These are phyloP conservation scores for Tetrahymena thermophila DNA, from an alignment of 73 alveolate species.

Conservation along the genomic window DNA sequence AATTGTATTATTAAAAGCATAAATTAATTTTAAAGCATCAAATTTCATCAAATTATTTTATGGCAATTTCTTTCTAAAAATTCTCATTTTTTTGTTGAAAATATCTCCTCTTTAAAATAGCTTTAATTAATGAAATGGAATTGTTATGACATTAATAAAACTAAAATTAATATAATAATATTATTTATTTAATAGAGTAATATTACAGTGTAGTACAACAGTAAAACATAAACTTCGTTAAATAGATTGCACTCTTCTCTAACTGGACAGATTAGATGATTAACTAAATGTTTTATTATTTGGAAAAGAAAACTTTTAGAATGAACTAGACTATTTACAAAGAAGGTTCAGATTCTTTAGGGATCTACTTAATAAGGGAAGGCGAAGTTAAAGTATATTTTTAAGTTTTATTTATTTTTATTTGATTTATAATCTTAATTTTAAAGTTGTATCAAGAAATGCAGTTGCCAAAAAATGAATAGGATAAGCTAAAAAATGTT, in stretches of 20 bases:
- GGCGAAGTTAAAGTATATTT: neutral
- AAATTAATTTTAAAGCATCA: too few species aligned
- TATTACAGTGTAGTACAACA: neutral
- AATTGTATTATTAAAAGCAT: too few species aligned
- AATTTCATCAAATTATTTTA: too few species aligned
- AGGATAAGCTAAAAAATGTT: neutral
- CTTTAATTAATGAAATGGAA: too few species aligned
- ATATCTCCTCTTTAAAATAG: too few species aligned
- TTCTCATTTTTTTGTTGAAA: too few species aligned
- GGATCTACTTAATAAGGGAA: neutral
- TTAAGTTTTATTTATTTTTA: neutral
- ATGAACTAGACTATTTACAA: neutral
- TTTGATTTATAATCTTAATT: neutral
- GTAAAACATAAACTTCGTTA: neutral
- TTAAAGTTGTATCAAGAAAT: neutral
- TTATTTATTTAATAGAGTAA: neutral
- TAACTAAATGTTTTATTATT: neutral
- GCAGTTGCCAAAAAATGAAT: neutral
- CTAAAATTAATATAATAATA: neutral
- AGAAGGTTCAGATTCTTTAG: neutral
- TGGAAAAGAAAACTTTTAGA: neutral
- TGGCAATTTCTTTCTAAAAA: too few species aligned
- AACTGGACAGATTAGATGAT: neutral
- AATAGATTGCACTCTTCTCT: neutral
- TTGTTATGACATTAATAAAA: neutral